Conservation (phyloP, 176 grass and related monocot genomes). For the Cenchrus americanus region DNA sequence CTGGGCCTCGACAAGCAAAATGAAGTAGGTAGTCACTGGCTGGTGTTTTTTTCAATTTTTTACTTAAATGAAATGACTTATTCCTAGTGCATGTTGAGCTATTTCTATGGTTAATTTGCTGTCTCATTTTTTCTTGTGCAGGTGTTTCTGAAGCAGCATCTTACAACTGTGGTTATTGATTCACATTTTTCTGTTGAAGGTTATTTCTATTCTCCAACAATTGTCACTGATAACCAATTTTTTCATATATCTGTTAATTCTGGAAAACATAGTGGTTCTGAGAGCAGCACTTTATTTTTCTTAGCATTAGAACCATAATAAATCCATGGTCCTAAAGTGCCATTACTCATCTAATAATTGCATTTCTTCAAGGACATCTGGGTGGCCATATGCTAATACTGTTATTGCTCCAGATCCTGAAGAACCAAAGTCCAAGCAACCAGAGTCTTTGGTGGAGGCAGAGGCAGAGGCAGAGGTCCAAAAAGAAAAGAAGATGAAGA, state of each 20-base stretch:
- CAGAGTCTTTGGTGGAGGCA: conserved; percentile 25
- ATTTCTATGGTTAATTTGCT: conserved; percentile 1
- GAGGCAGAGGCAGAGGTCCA: conserved; percentile 40
- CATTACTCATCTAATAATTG: neutral
- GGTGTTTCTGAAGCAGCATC: conserved; percentile 96
- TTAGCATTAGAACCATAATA: neutral
- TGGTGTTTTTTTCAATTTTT: neutral
- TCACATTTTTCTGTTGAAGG: conserved; percentile 93
- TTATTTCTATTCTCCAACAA: conserved; percentile 29
- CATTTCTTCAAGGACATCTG: conserved; percentile 18
- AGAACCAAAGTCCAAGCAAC: conserved; percentile 42
- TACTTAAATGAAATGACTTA: neutral
- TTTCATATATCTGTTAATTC: conserved; percentile 19
- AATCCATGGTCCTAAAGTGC: neutral
- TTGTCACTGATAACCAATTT: neutral
- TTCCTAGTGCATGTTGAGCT: conserved; percentile 9
- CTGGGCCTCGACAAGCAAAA: neutral
- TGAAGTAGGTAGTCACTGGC: conserved; percentile 5
- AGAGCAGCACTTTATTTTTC: neutral
- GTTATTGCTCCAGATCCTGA: conserved; percentile 51
- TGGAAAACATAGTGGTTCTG: neutral
- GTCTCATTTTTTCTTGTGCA: conserved; percentile 38
- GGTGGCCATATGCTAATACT: conserved; percentile 28
- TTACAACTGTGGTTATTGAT: conserved; percentile 82
- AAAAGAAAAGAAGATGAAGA: conserved; percentile 43